Evolutionary conservation across 306 rosid species (phyloP).

Genomic region (Trifolium fragiferum): DNA sequence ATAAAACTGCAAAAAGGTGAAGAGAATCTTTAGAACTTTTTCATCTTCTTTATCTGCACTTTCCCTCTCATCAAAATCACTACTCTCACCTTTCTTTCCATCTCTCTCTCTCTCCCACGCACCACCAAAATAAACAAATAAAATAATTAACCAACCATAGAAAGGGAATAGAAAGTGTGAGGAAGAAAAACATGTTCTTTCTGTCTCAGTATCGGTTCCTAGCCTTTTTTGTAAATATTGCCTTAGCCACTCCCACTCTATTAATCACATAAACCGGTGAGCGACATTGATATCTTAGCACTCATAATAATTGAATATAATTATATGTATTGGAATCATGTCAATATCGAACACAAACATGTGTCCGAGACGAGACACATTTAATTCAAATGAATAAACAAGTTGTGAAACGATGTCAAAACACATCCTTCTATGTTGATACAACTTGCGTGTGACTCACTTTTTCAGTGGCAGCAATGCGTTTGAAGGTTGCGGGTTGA

Average conservation of each 20-base stretch:
- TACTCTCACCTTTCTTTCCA: constrained; percentile 1
- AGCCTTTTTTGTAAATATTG: not conserved
- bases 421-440: too few species aligned
- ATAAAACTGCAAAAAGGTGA: constrained; percentile 47
- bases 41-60: constrained; percentile 41
- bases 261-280: too few species aligned
- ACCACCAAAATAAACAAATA: not conserved
- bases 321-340: too few species aligned
- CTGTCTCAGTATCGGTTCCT: constrained; percentile 2
- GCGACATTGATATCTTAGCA: too few species aligned
- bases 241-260: not conserved
- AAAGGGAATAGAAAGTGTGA: not conserved
- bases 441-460: too few species aligned
- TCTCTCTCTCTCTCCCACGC: constrained; percentile 23
- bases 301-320: too few species aligned
- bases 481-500: too few species aligned
- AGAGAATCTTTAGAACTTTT: constrained; percentile 52
- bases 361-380: too few species aligned
- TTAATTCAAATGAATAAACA: too few species aligned
- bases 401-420: too few species aligned
- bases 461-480: too few species aligned
- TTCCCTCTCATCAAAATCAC: constrained; percentile 45
- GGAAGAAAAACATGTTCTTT: constrained; percentile 13
- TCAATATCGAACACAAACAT: too few species aligned
- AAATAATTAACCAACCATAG: not conserved